Evolutionary conservation across 1,139 yeast genomes (phyloP), one percentile per base, ranked within the genome.

Genomic region (Lodderomyces beijingensis): DNA sequence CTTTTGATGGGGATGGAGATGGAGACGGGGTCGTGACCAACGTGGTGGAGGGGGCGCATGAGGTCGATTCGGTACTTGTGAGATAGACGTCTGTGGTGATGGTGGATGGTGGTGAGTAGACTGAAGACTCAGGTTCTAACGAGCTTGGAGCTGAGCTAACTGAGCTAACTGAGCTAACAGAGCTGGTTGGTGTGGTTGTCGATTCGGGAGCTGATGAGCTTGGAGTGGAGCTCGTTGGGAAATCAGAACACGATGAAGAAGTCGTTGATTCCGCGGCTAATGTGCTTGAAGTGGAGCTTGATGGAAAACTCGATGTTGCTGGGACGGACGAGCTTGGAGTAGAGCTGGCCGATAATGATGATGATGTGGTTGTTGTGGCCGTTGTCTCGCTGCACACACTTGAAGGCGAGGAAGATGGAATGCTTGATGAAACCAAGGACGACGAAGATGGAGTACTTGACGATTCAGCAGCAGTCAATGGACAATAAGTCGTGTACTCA

Each of bases 381-480:
- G 29, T 5, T 6, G 10, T 23, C 10, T 15, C 11, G 11, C 6
- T 9, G 17, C 22, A 11, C 12, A 16, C n/a, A 16, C 5, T 27
- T n/a, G 30, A 27, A 7, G 19, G 5, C 10, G 19, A 9, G 16
- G 5, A 13, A 16, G 18, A 12, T 15, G 7, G 13, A 14, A 29
- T 9, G n/a, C 31, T 28, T 9, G 31, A 28, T 5, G 4, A 7
- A 15, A 16, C 31, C 6, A 6, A 4, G 4, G 6, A n/a, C 19
- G 27, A 17, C 4, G 32, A 11, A 4, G 13, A 8, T 26, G 37
- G 30, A 16, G n/a, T n/a, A n/a, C n/a, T n/a, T n/a, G n/a, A n/a
- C n/a, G n/a, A n/a, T n/a, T n/a, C n/a, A n/a, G n/a, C n/a, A n/a
- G 39, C 33, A 30, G 44, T 38, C 17, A 38, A 32, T 32, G 43